These are phyloP conservation scores for Hermanozyma aechmeae DNA, from an alignment of 805 yeast species.

Conservation along the genomic window DNA sequence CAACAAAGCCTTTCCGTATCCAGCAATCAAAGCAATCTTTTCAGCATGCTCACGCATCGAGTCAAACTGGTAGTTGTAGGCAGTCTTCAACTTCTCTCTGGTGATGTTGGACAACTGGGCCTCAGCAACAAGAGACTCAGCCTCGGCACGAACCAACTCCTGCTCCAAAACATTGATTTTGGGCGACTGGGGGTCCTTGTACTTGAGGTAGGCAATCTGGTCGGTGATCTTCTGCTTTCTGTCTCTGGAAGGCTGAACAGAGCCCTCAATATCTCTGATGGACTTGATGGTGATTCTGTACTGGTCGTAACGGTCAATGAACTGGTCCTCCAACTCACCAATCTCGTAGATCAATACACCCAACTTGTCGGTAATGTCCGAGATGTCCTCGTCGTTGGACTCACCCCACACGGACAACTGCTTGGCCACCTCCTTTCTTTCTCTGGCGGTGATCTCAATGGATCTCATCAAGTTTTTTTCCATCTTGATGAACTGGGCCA, in stretches of 20 bases:
- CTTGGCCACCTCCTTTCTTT: slow-evolving; percentile 73
- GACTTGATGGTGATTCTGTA: slow-evolving; percentile 76
- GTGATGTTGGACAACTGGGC: slow-evolving; percentile 86
- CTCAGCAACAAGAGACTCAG: slow-evolving; percentile 85
- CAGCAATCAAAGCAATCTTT: slow-evolving; percentile 78
- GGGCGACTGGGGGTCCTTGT: slow-evolving; percentile 79
- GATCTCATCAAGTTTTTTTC: slow-evolving; percentile 78
- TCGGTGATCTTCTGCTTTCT: slow-evolving; percentile 80
- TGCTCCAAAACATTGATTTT: slow-evolving; percentile 77
- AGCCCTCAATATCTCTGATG: slow-evolving; percentile 75
- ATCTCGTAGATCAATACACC: slow-evolving; percentile 77
- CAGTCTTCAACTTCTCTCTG: slow-evolving; percentile 77
- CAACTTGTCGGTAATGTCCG: slow-evolving; percentile 79
- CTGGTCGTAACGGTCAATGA: slow-evolving; percentile 78
- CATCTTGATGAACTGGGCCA: slow-evolving; percentile 66
- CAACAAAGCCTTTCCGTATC: slow-evolving; percentile 80
- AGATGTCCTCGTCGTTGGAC: slow-evolving; percentile 76
- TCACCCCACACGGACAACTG: slow-evolving; percentile 84
- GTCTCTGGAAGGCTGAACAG: slow-evolving; percentile 83
- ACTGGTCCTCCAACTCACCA: slow-evolving; percentile 82
- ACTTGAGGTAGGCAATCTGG: slow-evolving; percentile 73
- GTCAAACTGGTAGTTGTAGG: slow-evolving; percentile 78
- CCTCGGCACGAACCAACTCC: slow-evolving; percentile 86
- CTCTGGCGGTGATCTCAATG: slow-evolving; percentile 66
- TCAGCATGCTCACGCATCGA: slow-evolving; percentile 80